Evolutionary conservation across 768 basidiomycete genomes (phyloP).

Genomic region (Leccinum arenicola): DNA sequence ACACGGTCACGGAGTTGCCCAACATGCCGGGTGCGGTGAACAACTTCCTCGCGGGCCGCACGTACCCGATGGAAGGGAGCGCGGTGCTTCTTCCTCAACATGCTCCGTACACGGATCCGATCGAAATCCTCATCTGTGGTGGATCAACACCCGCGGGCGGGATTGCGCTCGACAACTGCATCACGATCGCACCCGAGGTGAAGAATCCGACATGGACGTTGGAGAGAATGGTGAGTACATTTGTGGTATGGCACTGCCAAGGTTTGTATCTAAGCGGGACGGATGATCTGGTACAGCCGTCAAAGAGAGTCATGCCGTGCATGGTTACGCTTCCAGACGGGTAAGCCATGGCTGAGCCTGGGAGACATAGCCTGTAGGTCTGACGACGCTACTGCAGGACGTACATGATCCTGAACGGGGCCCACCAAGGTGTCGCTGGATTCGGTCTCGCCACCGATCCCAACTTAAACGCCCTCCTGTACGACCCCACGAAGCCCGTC

Average conservation of each 20-base stretch:
- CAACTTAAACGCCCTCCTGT: conserved; percentile 62
- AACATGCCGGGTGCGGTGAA: conserved; percentile 76
- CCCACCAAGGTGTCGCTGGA: conserved; percentile 64
- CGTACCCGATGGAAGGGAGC: conserved; percentile 75
- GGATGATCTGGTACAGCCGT: conserved; percentile 43
- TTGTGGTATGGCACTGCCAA: background rate
- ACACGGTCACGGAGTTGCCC: conserved; percentile 57
- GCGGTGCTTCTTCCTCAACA: conserved; percentile 41
- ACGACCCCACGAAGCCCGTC: conserved; percentile 61
- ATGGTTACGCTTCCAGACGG: conserved; percentile 60
- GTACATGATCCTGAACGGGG: conserved; percentile 65
- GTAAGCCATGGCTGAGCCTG: conserved; percentile 1
- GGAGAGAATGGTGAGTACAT: conserved; percentile 69
- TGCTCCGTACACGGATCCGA: conserved; percentile 46
- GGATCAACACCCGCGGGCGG: conserved; percentile 61
- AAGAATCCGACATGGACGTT: conserved; percentile 61
- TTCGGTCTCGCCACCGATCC: conserved; percentile 68
- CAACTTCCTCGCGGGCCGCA: conserved; percentile 68
- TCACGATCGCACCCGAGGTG: conserved; percentile 64
- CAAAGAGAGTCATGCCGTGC: conserved; percentile 73
- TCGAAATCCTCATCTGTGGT: conserved; percentile 72
- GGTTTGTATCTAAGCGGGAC: background rate
- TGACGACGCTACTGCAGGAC: conserved; percentile 48
- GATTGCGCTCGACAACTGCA: conserved; percentile 64
- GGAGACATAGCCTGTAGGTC: background rate